A percentile compares a stretch with the other conserved stretches of the same genome.
Conservation (phyloP, 176 grass and related monocot genomes). For the Eleusine indica region DNA sequence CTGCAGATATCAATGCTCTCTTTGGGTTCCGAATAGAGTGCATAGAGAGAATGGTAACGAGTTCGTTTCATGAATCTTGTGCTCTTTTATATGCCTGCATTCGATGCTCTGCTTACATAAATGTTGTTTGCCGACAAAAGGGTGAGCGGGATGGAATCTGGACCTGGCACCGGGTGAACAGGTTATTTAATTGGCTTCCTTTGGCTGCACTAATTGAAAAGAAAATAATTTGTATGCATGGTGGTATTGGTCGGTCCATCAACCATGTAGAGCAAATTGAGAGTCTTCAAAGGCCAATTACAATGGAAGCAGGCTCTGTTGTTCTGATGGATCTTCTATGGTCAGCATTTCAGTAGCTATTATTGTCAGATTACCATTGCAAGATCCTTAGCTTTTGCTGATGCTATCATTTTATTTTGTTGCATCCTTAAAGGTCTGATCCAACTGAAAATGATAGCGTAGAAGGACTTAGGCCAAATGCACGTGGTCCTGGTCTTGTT, state of each 20-base stretch:
- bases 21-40: slow-evolving; percentile 99
- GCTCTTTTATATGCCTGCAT: slow-evolving; percentile 14
- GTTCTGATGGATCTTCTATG: slow-evolving; percentile 99
- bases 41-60: slow-evolving; percentile 94
- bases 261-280: slow-evolving; percentile 99
- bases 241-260: slow-evolving; percentile 96
- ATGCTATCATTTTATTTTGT: slow-evolving; percentile 31
- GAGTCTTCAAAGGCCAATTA: slow-evolving; percentile 89
- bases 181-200: slow-evolving; percentile 97
- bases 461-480: slow-evolving; percentile 97
- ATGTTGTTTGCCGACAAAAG: slow-evolving; percentile 54
- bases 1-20: slow-evolving; percentile 97
- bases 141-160: slow-evolving; percentile 98
- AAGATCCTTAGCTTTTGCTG: slow-evolving; percentile 36
- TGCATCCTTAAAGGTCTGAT: slow-evolving; percentile 76
- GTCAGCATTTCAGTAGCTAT: slow-evolving; percentile 50
- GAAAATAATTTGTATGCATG: slow-evolving; percentile 99
- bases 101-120: slow-evolving; percentile 5
- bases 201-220: slow-evolving; percentile 95
- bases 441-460: slow-evolving; percentile 99
- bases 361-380: slow-evolving; percentile 18
- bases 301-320: slow-evolving; percentile 98
- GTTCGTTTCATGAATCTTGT: slow-evolving; percentile 16
- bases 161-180: slow-evolving; percentile 93
- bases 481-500: slow-evolving; percentile 93